Base-by-base conservation (phyloP, 768 basidiomycete genomes). In the Mycena sanguinolenta region DNA sequence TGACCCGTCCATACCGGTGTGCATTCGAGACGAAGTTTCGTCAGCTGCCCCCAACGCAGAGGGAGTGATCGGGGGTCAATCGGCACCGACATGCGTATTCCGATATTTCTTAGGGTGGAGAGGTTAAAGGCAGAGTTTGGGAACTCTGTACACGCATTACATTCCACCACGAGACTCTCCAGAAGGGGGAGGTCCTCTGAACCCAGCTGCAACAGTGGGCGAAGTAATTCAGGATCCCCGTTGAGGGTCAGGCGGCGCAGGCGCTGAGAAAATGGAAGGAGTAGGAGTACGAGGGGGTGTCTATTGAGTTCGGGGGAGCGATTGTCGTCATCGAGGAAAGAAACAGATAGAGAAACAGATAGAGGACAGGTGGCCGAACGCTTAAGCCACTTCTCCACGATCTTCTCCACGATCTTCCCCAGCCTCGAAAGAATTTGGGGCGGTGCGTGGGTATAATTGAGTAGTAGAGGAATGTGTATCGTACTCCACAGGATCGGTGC, bases 11-110 rank as follows among this genome's bases (percentile, higher is more conserved):
- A 30, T 36, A 6, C 9, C 17, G 6, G 46, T 30, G 36, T 50
- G 49, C 60, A 62, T 23, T 14, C 10, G 6, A 62, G 60, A 27
- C 12, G 27, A n/a, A 62, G 60, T 25, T 14, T 25, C 30, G 60
- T 62, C n/a, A 62, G 49, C 32, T 62, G 44, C 32, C 46, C 13
- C 60, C 60, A 62, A 36, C 34, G 17, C 2, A 62, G 44, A 23
- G 60, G 44, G 6, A 62, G 44, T n/a, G 25, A 27, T 16, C 16
- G 23, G 10, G 25, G 25, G 16, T 58, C 58, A 30, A 25, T 28
- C 5, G 23, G 10, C 1, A 8, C 38, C n/a, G n/a, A 49, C 21
- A 49, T 23, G 39, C 2, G 2, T 12, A 58, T 16, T 5, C 38
- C 25, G 27, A 58, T 17, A 6, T 42, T 39, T 25, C 19, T 8